Evolutionary conservation across 2,329 filamentous ascomycete species (phyloP).

Genomic region (Cryphonectria nitschkei): DNA sequence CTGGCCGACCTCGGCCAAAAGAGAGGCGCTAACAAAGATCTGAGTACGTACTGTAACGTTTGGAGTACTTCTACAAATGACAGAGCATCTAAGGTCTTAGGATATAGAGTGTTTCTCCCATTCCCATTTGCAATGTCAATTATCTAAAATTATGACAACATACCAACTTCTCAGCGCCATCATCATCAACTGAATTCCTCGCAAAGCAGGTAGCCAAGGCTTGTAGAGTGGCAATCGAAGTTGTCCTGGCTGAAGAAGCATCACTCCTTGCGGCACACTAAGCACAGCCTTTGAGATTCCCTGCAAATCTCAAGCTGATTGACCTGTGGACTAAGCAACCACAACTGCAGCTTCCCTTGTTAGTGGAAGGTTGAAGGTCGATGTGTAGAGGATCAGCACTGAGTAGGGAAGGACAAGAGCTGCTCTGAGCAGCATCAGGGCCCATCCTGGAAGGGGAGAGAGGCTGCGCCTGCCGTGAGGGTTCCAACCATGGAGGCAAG

Average conservation of each 20-base stretch:
- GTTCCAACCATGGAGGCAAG: slow-evolving; percentile 18
- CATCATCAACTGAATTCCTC: not conserved
- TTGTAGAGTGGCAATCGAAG: not conserved
- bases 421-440: not conserved
- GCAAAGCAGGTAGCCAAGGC: not conserved
- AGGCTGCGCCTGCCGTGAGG: not conserved
- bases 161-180: not conserved
- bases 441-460: not conserved
- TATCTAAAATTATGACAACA: not conserved
- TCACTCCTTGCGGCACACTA: not conserved
- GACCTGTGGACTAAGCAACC: not conserved
- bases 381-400: not conserved
- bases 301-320: not conserved
- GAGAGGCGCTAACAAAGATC: slow-evolving; percentile 14
- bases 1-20: slow-evolving; percentile 28
- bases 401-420: not conserved
- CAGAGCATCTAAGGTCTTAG: slow-evolving; percentile 1
- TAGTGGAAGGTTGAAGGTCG: not conserved
- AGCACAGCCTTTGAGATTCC: not conserved
- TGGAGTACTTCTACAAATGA: slow-evolving; percentile 17
- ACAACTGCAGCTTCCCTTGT: not conserved
- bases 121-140: not conserved
- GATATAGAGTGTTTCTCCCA: slow-evolving; percentile 14
- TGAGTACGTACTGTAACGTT: not conserved
- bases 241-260: not conserved